phyloP scores from a whole-genome alignment of 1,284 basidiomycete species.

The Schizophyllum amplum region DNA sequence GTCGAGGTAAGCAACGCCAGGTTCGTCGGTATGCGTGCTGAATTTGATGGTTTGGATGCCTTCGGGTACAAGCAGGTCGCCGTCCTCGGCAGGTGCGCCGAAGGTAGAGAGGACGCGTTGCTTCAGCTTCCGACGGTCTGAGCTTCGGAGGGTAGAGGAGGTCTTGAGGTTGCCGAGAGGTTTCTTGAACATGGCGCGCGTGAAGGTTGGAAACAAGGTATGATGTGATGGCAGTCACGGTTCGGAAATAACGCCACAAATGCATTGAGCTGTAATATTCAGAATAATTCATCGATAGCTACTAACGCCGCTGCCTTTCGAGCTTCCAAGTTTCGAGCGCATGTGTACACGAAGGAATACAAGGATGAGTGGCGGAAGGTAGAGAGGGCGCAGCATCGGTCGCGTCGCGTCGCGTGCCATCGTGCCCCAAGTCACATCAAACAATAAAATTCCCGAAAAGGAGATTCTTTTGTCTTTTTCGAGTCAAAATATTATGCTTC shows the following conservation, averaged over 20 bases:
- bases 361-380: no score
- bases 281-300: background rate
- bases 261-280: no score
- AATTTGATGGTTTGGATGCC: conserved; percentile 62
- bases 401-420: no score
- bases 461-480: no score
- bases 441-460: no score
- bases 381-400: no score
- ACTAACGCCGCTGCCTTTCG: background rate
- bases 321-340: background rate
- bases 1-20: conserved; percentile 62
- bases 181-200: conserved; percentile 63
- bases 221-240: background rate
- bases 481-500: background rate
- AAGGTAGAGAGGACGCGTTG: conserved; percentile 46
- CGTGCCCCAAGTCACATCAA: no score
- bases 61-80: conserved; percentile 59
- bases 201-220: background rate
- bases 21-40: conserved; percentile 50
- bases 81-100: conserved; percentile 41
- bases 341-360: no score
- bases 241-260: background rate
- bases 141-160: conserved; percentile 60
- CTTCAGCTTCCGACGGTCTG: conserved; percentile 62
- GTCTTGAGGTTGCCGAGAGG: conserved; percentile 59